phyloP scores from a whole-genome alignment of 2,329 filamentous ascomycete species.

The Arthrinium puccinioides region DNA sequence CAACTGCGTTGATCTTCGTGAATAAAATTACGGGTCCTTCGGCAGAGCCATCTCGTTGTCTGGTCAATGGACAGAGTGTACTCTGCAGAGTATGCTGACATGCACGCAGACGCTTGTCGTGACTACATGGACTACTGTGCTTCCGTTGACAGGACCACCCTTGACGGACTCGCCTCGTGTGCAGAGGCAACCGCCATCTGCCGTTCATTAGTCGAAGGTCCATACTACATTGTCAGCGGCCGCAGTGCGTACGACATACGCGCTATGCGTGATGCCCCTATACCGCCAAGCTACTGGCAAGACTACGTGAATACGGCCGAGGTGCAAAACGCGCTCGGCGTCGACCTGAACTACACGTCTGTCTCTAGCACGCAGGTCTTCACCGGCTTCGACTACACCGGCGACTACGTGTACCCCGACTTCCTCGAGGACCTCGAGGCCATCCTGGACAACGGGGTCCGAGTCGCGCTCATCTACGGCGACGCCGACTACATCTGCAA shows the following conservation, averaged over 20 bases:
- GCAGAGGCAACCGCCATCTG: neutral
- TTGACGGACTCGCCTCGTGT: neutral
- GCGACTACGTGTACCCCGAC: constrained; percentile 36
- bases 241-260: constrained; percentile 38
- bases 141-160: neutral
- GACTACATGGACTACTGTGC: neutral
- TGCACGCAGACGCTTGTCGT: neutral
- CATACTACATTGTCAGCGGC: constrained; percentile 37
- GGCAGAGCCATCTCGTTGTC: neutral
- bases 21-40: too few relatives aligned
- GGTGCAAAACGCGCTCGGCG: constrained; percentile 49
- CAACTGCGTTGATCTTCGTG: too few relatives aligned
- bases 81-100: neutral
- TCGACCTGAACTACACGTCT: constrained; percentile 51
- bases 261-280: too few relatives aligned
- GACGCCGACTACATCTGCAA: constrained; percentile 27
- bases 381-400: constrained; percentile 44
- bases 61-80: neutral
- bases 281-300: constrained; percentile 40
- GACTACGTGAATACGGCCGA: constrained; percentile 47
- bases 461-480: constrained; percentile 31
- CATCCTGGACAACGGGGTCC: constrained; percentile 13
- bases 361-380: constrained; percentile 39
- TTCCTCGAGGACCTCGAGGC: constrained; percentile 16
- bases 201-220: neutral